Evolutionary conservation across 2,329 filamentous ascomycete genomes (phyloP).

Genomic region (Pyricularia pennisetigena): DNA sequence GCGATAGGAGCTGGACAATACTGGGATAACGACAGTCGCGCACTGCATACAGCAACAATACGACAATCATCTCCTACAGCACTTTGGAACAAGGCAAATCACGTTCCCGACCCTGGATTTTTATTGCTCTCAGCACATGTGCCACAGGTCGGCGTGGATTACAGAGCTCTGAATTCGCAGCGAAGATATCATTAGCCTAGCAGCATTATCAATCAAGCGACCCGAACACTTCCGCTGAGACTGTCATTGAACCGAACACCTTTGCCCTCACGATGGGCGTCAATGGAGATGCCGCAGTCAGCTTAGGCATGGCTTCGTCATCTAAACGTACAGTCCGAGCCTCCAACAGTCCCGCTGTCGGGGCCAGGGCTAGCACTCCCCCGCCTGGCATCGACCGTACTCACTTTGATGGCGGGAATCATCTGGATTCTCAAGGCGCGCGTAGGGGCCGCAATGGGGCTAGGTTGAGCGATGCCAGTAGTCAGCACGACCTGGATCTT

Average conservation of each 20-base stretch:
- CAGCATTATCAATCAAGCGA: not conserved
- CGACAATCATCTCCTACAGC: not conserved
- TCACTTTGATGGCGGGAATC: conserved; percentile 30
- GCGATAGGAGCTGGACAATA: not conserved
- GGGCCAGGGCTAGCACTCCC: conserved; percentile 30
- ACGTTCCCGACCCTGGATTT: not conserved
- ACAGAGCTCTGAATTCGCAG: not conserved
- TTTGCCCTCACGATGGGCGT: conserved; percentile 3
- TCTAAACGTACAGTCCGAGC: conserved; percentile 22
- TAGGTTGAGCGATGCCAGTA: conserved; percentile 23
- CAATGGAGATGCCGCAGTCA: conserved; percentile 6
- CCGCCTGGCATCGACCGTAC: conserved; percentile 30
- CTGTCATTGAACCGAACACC: not conserved
- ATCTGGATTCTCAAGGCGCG: conserved; percentile 24
- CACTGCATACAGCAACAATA: not conserved
- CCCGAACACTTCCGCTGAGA: not conserved
- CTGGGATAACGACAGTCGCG: not conserved
- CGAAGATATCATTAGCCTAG: not conserved
- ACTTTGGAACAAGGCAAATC: not conserved
- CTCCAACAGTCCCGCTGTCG: conserved; percentile 21
- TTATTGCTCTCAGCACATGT: not conserved
- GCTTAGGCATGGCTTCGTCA: conserved; percentile 13
- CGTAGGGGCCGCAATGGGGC: conserved; percentile 22
- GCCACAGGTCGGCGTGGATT: not conserved
- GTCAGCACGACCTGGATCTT: conserved; percentile 31